phyloP scores from a whole-genome alignment of 2,329 filamentous ascomycete species.

The Fusarium acutatum region DNA sequence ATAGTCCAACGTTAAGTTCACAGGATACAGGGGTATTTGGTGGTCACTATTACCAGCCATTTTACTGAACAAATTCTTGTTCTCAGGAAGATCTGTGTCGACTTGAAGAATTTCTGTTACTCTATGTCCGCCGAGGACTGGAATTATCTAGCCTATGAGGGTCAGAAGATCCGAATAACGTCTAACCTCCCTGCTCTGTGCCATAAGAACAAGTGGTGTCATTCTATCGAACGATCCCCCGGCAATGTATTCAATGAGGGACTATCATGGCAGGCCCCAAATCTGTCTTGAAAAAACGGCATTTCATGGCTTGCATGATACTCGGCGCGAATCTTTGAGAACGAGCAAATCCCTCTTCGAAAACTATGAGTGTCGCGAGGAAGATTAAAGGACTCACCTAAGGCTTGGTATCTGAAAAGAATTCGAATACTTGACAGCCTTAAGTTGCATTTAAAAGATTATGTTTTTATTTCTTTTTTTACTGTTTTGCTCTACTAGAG shows the following conservation, averaged over 20 bases:
- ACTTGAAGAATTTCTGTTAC: neutral
- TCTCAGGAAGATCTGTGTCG: neutral
- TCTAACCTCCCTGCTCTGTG: neutral
- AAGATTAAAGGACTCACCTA: neutral
- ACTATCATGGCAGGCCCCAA: too few relatives aligned
- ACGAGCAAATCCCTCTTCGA: neutral
- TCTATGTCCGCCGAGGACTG: neutral
- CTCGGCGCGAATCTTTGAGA: neutral
- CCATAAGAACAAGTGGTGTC: neutral
- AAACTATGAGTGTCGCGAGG: neutral
- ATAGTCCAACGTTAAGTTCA: neutral
- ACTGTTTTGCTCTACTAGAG: neutral
- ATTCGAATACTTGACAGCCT: neutral
- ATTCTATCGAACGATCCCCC: neutral
- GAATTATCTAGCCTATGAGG: neutral
- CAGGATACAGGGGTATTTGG: neutral
- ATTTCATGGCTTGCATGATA: neutral
- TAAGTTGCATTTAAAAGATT: too few relatives aligned
- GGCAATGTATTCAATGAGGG: neutral
- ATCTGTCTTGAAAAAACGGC: neutral
- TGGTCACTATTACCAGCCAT: neutral
- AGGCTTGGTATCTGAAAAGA: neutral
- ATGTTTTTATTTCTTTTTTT: neutral
- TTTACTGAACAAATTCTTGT: neutral
- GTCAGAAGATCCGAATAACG: neutral